Evolutionary conservation across 2,329 filamentous ascomycete genomes (phyloP), one percentile per base, ranked within the genome.

Genomic region (Daldinia sp.): DNA sequence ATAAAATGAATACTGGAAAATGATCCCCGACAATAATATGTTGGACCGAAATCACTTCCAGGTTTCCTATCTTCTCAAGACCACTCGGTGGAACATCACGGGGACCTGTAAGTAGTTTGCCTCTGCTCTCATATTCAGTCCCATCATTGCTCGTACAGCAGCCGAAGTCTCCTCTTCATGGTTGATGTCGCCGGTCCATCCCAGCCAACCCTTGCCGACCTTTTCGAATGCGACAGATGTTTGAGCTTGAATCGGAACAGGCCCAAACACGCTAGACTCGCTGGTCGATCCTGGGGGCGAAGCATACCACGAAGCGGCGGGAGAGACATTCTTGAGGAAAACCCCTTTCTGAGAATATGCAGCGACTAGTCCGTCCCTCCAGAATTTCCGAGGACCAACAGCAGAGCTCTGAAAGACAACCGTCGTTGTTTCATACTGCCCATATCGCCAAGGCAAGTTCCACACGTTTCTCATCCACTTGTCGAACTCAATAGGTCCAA

Each of bases 111-210:
- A 2, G 10, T 28, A 4, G 1, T 46, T 18, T 30, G 18, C 60
- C 13, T 56, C 18, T 6, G 37, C n/a, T 35, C 33, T 39, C 53
- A 13, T 33, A 41, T 64, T 64, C 13, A 64, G 28, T 10, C 55
- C 46, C 61, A 64, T 64, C 61, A 64, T 64, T 23, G 55, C 61
- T 37, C n/a, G 61, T 13, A 64, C 46, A 26, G 46, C 61, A 15
- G 54, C 23, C 13, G 35, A 5, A 18, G 46, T 53, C 44, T 59
- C 54, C 10, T 51, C 35, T 9, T 4, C 1, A 37, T 59, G 53
- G 37, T 37, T n/a, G 9, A 64, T 28, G 18, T 59, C 61, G 6
- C 62, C 55, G 6, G 48, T 60, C 37, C 37, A 65, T 39, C 62
- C 62, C 41, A 65, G 18, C 55, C 55, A 65, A 26, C 62, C 62